phyloP scores from a whole-genome alignment of 1,284 basidiomycete genomes.

The Paramarasmius palmivorus region DNA sequence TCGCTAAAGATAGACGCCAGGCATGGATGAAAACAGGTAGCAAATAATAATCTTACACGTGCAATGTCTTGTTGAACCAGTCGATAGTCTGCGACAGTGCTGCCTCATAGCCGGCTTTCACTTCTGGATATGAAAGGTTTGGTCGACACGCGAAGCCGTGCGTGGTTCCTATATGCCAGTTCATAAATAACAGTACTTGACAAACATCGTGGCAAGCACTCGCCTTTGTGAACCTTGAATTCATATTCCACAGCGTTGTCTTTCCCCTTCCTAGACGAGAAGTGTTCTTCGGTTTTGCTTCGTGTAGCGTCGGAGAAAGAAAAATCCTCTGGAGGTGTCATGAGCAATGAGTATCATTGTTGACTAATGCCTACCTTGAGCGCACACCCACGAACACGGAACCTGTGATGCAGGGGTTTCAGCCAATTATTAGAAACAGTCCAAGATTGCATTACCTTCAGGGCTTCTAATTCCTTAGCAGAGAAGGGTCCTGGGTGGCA shows the following conservation, averaged over 20 bases:
- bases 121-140: slow-evolving; percentile 41
- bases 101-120: slow-evolving; percentile 52
- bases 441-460: slow-evolving; percentile 33
- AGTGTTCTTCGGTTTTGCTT: slow-evolving; percentile 41
- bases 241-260: slow-evolving; percentile 49
- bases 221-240: slow-evolving; percentile 57
- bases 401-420: slow-evolving; percentile 25
- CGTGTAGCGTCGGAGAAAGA: slow-evolving; percentile 41
- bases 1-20: no score
- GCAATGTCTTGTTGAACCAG: slow-evolving; percentile 49
- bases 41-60: no score
- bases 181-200: neutral
- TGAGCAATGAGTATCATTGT: neutral
- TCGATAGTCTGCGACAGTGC: slow-evolving; percentile 43
- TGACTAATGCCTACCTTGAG: slow-evolving; percentile 43
- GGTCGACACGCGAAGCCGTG: slow-evolving; percentile 62
- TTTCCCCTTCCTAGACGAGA: slow-evolving; percentile 44
- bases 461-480: slow-evolving; percentile 38
- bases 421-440: neutral
- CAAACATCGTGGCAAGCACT: neutral
- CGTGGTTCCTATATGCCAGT: slow-evolving; percentile 40
- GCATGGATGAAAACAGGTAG: no score
- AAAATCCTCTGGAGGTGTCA: slow-evolving; percentile 43
- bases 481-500: slow-evolving; percentile 53
- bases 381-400: slow-evolving; percentile 56